Base-by-base conservation (phyloP, 2,329 filamentous ascomycete species). In the Didymella arachidicola region DNA sequence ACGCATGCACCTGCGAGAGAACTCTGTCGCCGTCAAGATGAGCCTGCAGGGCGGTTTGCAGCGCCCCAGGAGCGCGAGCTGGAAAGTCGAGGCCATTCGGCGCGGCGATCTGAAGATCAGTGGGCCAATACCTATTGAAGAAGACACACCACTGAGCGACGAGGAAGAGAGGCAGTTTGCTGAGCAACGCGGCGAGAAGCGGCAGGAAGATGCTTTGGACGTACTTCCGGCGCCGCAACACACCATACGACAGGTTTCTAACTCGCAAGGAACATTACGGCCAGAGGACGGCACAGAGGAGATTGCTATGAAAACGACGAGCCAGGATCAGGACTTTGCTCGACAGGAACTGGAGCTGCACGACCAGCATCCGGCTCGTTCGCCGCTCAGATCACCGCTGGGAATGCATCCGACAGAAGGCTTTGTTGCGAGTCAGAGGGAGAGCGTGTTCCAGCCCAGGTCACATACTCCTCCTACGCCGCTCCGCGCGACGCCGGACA, bases 11-110 rank as follows among this genome's bases (percentile, higher is more conserved):
- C 69, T 66, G 30, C 65, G 70, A 56, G 72, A 75, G 56, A 67
- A 70, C 34, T 70, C 71, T 43, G 63, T 72, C 53, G 65, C 63
- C 54, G 64, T 69, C 53, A 69, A 69, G 45, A 74, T 75, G 72
- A 73, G 66, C 59, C 67, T 65, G 56, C 65, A 69, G 49, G 64
- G 51, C 25, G 59, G 50, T 39, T 53, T 75, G 58, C 69, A 72
- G 54, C 72, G 75, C 25, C 73, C 56, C 2, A 49, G 56, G 8
- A 59, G 56, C 19, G 56, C 74, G 7, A 76, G 72, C 62, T 77
- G 74, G 74, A 78, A 77, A 64, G 73, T 73, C 0, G 76, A 77
- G 53, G 76, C 76, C 2, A 78, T 78, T 42, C 69, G 76, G 12
- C 71, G 72, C 50, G 76, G 76, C 2, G 64, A 76, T 51, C 62